These are phyloP conservation scores for Epichloe uncinata DNA, from an alignment of 2,329 filamentous ascomycete genomes.

Conservation along the genomic window DNA sequence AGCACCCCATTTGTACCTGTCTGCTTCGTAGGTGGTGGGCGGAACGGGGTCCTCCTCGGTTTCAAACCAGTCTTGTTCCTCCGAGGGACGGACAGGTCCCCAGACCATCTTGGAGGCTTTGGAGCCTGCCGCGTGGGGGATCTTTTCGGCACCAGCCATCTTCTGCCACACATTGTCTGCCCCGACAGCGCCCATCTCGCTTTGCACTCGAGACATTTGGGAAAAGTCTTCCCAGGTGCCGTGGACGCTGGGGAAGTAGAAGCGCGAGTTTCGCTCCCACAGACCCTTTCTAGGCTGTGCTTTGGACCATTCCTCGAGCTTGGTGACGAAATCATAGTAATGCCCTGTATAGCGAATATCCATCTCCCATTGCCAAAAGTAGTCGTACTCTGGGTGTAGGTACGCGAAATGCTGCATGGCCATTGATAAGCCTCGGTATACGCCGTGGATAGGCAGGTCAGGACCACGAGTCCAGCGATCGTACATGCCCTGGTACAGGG, in stretches of 20 bases:
- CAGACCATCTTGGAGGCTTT: conserved; percentile 55
- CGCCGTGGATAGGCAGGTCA: conserved; percentile 71
- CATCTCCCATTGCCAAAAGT: conserved; percentile 94
- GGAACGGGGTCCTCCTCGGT: conserved; percentile 60
- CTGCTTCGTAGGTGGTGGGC: conserved; percentile 57
- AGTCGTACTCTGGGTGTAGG: conserved; percentile 77
- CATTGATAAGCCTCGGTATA: conserved; percentile 88
- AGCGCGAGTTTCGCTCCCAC: conserved; percentile 68
- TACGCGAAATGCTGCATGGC: conserved; percentile 89
- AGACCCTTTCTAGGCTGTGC: conserved; percentile 65
- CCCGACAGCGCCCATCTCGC: conserved; percentile 52
- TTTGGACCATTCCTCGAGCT: conserved; percentile 55
- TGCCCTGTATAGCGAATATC: conserved; percentile 83
- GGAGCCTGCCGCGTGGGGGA: conserved; percentile 20
- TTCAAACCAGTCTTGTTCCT: conserved; percentile 59
- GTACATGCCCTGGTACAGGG: conserved; percentile 77
- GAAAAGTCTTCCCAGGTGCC: conserved; percentile 71
- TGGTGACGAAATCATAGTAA: conserved; percentile 62
- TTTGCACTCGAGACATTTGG: conserved; percentile 59
- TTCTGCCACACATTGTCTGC: conserved; percentile 55
- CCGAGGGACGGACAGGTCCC: conserved; percentile 63
- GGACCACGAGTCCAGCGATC: conserved; percentile 55
- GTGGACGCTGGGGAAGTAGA: conserved; percentile 65
- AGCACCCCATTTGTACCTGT: conserved; percentile 76
- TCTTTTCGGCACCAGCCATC: conserved; percentile 28